phyloP scores from a whole-genome alignment of 2,329 filamentous ascomycete genomes.

The Curvularia hawaiiensis region DNA sequence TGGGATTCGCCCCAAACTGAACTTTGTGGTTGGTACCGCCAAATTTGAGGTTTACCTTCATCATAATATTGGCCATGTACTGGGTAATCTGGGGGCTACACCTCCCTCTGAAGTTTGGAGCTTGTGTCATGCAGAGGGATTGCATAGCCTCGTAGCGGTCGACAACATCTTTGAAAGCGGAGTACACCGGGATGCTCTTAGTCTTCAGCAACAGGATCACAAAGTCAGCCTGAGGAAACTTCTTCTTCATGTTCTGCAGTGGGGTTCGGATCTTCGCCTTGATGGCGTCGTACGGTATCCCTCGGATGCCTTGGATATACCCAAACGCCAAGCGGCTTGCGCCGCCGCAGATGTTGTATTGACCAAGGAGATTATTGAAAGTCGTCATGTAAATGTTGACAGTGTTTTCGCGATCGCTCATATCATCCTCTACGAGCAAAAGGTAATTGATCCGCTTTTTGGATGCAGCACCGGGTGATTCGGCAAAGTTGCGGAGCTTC shows the following conservation, averaged over 20 bases:
- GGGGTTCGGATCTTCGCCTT: background rate
- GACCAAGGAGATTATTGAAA: background rate
- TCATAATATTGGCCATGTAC: conserved; percentile 23
- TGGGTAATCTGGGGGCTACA: conserved; percentile 10
- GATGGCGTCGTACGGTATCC: background rate
- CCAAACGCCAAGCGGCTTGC: background rate
- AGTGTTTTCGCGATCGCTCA: background rate
- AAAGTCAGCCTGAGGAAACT: background rate
- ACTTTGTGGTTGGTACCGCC: conserved; percentile 30
- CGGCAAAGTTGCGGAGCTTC: background rate
- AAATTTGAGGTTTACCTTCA: conserved; percentile 40
- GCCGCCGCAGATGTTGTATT: background rate
- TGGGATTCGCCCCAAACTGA: background rate
- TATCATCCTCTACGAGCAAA: background rate
- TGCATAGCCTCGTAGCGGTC: conserved; percentile 25
- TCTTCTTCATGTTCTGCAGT: background rate
- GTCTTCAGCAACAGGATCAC: background rate
- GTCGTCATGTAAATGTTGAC: background rate
- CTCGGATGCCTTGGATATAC: background rate
- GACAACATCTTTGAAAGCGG: background rate
- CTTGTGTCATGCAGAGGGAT: conserved; percentile 18
- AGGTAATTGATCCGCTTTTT: background rate
- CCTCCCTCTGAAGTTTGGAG: background rate
- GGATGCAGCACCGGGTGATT: background rate
- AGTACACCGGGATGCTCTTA: background rate